Conservation (phyloP, 1,139 yeast genomes). For the Wickerhamiella infanticola region DNA sequence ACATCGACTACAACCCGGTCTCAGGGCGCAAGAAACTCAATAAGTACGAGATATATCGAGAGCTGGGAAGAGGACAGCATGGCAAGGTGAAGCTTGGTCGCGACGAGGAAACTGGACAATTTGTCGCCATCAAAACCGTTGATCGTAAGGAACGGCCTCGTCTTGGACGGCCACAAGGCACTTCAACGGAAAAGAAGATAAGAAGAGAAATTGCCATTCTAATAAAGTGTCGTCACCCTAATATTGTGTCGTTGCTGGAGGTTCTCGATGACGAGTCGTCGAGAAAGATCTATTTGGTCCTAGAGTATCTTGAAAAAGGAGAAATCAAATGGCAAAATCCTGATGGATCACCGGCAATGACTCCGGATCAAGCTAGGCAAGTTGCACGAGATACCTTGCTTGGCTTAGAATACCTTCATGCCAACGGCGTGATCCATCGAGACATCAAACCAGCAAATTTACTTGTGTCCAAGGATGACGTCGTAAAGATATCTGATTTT, state of each 20-base stretch:
- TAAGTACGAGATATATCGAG: constrained; percentile 75
- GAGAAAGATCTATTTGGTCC: constrained; percentile 73
- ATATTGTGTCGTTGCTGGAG: constrained; percentile 73
- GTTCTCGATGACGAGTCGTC: constrained; percentile 79
- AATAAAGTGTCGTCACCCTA: constrained; percentile 85
- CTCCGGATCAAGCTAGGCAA: constrained; percentile 49
- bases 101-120: constrained; percentile 50
- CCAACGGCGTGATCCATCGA: constrained; percentile 88
- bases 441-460: constrained; percentile 96
- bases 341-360: constrained; percentile 43
- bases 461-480: constrained; percentile 51
- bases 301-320: constrained; percentile 86
- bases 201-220: constrained; percentile 88
- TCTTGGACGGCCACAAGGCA: constrained; percentile 33
- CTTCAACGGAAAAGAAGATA: constrained; percentile 55
- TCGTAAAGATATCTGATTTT: constrained; percentile 87
- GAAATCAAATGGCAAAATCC: constrained; percentile 67
- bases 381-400: constrained; percentile 71
- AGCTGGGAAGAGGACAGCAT: constrained; percentile 91
- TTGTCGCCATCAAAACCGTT: constrained; percentile 87
- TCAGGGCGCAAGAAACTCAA: constrained; percentile 72
- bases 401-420: constrained; percentile 85
- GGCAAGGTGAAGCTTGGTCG: constrained; percentile 90
- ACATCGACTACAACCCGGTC: constrained; percentile 77
- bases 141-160: constrained; percentile 57